Percentiles rank a stretch among this genome's conserved stretches.
phyloP scores from a whole-genome alignment of 352 stramenopile genomes.

The Globisporangium lucens region DNA sequence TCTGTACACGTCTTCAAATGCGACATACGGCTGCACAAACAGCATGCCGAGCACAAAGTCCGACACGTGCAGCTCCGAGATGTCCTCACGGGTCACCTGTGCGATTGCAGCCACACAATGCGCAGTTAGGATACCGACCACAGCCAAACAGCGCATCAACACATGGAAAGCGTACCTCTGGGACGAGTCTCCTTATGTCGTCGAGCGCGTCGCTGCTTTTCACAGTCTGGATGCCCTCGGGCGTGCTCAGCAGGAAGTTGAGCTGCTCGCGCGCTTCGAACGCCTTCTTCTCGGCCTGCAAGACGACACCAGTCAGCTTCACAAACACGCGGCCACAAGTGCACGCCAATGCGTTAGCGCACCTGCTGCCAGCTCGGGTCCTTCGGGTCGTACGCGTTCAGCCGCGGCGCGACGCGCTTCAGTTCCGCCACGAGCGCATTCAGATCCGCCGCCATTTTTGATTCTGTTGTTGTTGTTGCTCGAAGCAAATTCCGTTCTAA shows the following conservation, averaged over 20 bases:
- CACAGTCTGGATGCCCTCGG: conserved; percentile 59
- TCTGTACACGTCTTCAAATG: conserved; percentile 61
- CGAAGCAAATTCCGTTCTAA: neutral
- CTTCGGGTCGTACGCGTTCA: conserved; percentile 57
- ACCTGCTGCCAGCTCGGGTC: conserved; percentile 64
- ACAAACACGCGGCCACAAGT: neutral
- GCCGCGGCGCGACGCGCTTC: conserved; percentile 45
- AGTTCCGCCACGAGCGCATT: conserved; percentile 41
- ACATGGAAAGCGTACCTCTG: conserved; percentile 31
- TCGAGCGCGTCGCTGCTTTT: conserved; percentile 45
- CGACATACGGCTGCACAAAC: conserved; percentile 66
- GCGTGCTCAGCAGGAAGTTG: conserved; percentile 41
- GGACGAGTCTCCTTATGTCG: conserved; percentile 65
- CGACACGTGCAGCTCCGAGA: conserved; percentile 66
- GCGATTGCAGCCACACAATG: neutral
- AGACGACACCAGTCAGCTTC: neutral
- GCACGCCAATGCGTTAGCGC: neutral
- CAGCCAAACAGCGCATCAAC: neutral
- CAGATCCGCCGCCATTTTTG: conserved; percentile 32
- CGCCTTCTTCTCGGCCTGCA: conserved; percentile 50
- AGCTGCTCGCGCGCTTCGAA: conserved; percentile 50
- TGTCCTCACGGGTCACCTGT: conserved; percentile 61
- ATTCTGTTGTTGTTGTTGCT: neutral
- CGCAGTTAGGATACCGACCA: neutral
- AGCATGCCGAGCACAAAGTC: conserved; percentile 83